phyloP scores from a whole-genome alignment of 2,329 filamentous ascomycete species.

The Emericellopsis atlantica region DNA sequence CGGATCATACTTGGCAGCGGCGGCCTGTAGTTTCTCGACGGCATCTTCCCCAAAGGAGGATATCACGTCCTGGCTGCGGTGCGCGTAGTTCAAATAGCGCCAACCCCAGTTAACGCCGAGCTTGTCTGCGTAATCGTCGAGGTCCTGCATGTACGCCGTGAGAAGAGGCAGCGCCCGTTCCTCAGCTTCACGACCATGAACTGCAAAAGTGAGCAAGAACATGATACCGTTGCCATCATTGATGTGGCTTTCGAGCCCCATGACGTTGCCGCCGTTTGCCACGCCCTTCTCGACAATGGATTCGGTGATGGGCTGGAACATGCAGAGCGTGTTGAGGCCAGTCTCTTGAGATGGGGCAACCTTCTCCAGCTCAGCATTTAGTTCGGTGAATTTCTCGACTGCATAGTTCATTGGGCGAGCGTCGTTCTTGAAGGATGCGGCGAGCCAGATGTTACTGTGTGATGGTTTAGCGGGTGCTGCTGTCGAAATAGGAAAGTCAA shows the following conservation, averaged over 20 bases:
- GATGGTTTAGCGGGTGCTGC: no score
- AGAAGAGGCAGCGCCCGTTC: constrained; percentile 8
- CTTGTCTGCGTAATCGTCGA: background rate
- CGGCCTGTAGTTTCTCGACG: constrained; percentile 15
- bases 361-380: no score
- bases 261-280: constrained; percentile 17
- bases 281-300: constrained; percentile 12
- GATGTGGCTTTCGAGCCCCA: constrained; percentile 17
- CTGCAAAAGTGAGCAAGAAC: constrained; percentile 16
- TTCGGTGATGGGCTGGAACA: constrained; percentile 19
- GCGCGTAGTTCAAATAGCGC: constrained; percentile 31
- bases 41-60: constrained; percentile 22
- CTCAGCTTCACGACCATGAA: constrained; percentile 19
- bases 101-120: constrained; percentile 6
- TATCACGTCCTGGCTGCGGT: constrained; percentile 22
- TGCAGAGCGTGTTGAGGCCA: constrained; percentile 15
- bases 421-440: constrained; percentile 21
- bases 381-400: no score
- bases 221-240: constrained; percentile 14
- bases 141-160: constrained; percentile 8
- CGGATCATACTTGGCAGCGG: constrained; percentile 23
- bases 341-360: constrained; percentile 1
- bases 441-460: constrained; percentile 17
- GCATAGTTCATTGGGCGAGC: constrained; percentile 5
- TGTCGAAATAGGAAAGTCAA: no score